Conservation (phyloP, 2,329 filamentous ascomycete genomes). For the Ustulina deusta region DNA sequence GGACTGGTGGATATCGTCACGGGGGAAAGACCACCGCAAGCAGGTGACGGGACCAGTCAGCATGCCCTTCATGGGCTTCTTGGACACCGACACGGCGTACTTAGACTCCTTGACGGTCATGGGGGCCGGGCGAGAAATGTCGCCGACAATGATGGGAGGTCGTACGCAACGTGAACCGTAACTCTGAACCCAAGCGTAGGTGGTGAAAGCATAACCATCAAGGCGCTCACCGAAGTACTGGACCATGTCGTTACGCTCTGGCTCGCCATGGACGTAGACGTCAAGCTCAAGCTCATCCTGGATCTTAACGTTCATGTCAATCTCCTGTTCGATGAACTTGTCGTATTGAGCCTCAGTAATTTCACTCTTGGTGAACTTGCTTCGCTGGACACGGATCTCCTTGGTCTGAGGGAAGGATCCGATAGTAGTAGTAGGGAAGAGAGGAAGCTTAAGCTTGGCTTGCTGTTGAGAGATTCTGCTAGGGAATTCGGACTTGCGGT, state of each 20-base stretch:
- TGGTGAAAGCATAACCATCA: constrained; percentile 98
- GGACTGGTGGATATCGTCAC: constrained; percentile 99
- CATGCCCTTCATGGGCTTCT: constrained; percentile 99
- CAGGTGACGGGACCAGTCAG: constrained; percentile 99
- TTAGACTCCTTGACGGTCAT: constrained; percentile 99
- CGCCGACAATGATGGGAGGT: constrained; percentile 97
- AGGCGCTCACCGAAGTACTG: constrained; percentile 99
- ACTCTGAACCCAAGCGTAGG: constrained; percentile 97
- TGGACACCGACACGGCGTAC: constrained; percentile 94
- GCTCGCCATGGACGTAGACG: constrained; percentile 98
- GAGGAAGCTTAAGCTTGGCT: constrained; percentile 90
- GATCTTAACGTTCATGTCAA: constrained; percentile 92
- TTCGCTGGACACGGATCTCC: constrained; percentile 95
- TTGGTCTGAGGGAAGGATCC: constrained; percentile 99
- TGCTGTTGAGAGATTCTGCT: constrained; percentile 88
- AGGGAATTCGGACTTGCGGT: constrained; percentile 91
- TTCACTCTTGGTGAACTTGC: constrained; percentile 99
- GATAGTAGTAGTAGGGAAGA: constrained; percentile 99
- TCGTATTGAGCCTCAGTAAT: constrained; percentile 94
- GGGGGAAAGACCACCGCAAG: constrained; percentile 99
- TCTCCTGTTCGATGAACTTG: constrained; percentile 99
- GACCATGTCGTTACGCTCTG: constrained; percentile 99
- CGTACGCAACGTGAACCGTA: constrained; percentile 99
- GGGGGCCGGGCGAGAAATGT: constrained; percentile 94
- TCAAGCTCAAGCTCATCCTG: constrained; percentile 98